phyloP scores from a whole-genome alignment of 768 basidiomycete species.

The Coprinopsis marcescibilis region DNA sequence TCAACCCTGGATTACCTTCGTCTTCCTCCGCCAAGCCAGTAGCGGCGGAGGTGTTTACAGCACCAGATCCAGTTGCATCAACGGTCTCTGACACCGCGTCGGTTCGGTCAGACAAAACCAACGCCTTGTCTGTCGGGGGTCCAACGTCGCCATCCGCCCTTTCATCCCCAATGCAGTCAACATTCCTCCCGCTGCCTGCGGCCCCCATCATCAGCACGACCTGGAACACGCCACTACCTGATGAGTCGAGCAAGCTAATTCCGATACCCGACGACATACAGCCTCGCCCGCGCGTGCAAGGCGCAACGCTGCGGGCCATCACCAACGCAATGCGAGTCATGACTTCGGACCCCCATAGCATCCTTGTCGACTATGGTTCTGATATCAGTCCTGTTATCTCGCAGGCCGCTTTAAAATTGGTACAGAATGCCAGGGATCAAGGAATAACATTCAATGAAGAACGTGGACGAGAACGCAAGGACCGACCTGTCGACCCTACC shows the following conservation, averaged over 20 bases:
- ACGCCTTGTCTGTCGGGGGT: conserved; percentile 16
- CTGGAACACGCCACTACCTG: conserved; percentile 23
- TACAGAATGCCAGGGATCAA: conserved; percentile 63
- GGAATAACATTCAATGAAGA: conserved; percentile 41
- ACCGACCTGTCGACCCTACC: conserved; percentile 23
- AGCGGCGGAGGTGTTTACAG: no score
- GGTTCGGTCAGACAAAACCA: conserved; percentile 22
- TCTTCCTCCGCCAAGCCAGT: background rate
- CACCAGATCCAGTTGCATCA: conserved; percentile 5
- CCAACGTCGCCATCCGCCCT: conserved; percentile 25
- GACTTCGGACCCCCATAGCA: conserved; percentile 70
- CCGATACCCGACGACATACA: conserved; percentile 17
- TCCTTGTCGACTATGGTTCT: conserved; percentile 64
- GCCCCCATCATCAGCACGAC: conserved; percentile 40
- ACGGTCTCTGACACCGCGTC: conserved; percentile 29
- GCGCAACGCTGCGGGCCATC: conserved; percentile 68
- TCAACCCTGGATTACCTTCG: conserved; percentile 38
- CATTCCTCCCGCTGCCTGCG: conserved; percentile 35
- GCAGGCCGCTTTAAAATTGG: conserved; percentile 59
- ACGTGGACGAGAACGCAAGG: conserved; percentile 40
- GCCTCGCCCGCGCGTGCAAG: conserved; percentile 38
- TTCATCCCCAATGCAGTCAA: conserved; percentile 35
- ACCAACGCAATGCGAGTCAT: conserved; percentile 83
- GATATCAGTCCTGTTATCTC: conserved; percentile 60
- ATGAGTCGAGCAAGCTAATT: conserved; percentile 16